Conservation (phyloP, 345 rosid species). For the Punica granatum region DNA sequence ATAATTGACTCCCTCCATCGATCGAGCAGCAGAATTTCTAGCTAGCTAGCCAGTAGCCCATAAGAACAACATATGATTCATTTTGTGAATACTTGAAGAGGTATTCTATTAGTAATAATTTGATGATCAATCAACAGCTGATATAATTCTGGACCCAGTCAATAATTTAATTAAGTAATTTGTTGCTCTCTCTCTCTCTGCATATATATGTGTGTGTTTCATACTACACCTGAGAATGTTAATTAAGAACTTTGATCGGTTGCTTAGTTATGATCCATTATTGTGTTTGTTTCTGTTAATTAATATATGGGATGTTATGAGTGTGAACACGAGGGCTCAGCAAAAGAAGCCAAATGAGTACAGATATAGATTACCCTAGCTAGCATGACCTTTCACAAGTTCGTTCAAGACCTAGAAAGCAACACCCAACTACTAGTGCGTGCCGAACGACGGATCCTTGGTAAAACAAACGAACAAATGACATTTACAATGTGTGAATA, state of each 20-base stretch:
- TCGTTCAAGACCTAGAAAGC: neutral
- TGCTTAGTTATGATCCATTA: too few species aligned
- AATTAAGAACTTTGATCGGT: too few species aligned
- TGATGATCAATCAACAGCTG: too few species aligned
- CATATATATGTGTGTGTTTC: too few species aligned
- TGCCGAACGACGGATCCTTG: neutral
- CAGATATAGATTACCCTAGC: neutral
- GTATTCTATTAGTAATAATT: neutral
- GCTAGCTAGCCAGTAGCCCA: neutral
- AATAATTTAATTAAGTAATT: too few species aligned
- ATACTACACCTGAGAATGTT: too few species aligned
- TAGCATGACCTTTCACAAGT: neutral
- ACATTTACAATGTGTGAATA: too few species aligned
- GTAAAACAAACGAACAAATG: too few species aligned
- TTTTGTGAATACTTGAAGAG: neutral
- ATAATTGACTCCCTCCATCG: neutral
- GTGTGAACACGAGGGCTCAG: neutral
- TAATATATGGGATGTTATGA: too few species aligned
- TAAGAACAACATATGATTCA: neutral
- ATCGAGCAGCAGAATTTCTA: neutral
- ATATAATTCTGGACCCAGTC: too few species aligned
- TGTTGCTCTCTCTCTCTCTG: too few species aligned
- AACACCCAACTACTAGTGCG: neutral
- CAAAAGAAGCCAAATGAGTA: neutral
- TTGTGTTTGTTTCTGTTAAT: too few species aligned